Base-by-base conservation (phyloP, 371 early-diverging fungal species). In the Apophysomyces elegans region DNA sequence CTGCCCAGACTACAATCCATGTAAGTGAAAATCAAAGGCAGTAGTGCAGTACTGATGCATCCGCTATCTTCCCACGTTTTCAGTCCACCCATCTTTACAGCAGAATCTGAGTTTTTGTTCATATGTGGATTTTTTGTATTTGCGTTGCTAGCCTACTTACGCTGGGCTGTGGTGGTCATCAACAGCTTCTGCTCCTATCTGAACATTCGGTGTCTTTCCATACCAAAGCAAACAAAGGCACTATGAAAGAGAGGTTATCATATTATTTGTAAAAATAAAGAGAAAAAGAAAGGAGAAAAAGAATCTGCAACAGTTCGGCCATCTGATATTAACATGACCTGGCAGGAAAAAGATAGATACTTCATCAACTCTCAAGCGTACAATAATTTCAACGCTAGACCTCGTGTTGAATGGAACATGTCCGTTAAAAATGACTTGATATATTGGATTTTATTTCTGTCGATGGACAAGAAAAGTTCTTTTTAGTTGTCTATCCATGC, bases 121-220 rank as follows among this genome's bases (percentile, higher is more conserved):
- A 74, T 96, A 41, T 81, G 84, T 61, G 84, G 71, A 41, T 90
- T 88, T 71, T 91, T 92, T 60, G 63, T 76, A 47, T 93, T 93
- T 78, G 90, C 90, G 37, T 67, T 84, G 16, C 65, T 91, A 16
- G 93, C 91, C 32, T 96, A 96, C 74, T 56, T 86, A 65, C 89
- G 92, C 79, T 96, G 95, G 95, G 93, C 95, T 35, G 62, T 87
- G 57, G 77, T 90, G 16, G 94, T 96, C 66, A 95, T 96, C 65
- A 86, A 92, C 63, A 88, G 90, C 65, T 94, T 96, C 79, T 96
- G 96, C 76, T 84, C 84, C 32, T 89, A 86, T 68, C 79, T 96
- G 54, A 89, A 88, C 63, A 96, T 96, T 76, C 79, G 88, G 56
- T 96, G 97, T 69, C 84, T 96, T 65, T 74, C 83, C 39, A 95